Percentiles rank a stretch among this genome's conserved stretches.
These are phyloP conservation scores for Cicer arietinum DNA, from an alignment of 306 rosid genomes.

Conservation along the genomic window DNA sequence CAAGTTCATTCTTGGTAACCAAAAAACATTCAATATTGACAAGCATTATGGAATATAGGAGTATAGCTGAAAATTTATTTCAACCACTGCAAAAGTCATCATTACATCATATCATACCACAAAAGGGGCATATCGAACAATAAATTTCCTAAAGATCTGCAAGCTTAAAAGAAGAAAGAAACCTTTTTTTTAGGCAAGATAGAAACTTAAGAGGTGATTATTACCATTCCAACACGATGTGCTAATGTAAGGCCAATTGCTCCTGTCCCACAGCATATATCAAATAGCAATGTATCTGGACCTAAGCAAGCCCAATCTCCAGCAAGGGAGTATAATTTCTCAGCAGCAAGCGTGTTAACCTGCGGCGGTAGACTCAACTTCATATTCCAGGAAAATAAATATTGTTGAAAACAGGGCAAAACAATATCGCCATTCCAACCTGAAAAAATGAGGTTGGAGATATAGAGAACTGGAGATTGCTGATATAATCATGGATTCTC, in stretches of 20 bases:
- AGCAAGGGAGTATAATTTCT: conserved; percentile 92
- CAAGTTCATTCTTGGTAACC: no score
- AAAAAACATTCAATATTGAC: no score
- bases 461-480: conserved; percentile 80
- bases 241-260: conserved; percentile 98
- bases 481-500: conserved; percentile 83
- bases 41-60: no score
- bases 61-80: conserved; percentile 5
- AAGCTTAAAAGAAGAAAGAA: conserved; percentile 5
- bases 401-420: conserved; percentile 22
- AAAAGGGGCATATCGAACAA: conserved; percentile 23
- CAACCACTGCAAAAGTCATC: conserved; percentile 23
- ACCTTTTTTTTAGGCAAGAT: neutral
- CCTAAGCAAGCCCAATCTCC: conserved; percentile 98
- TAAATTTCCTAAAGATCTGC: conserved; percentile 3
- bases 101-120: conserved; percentile 27
- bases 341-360: conserved; percentile 98
- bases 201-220: conserved; percentile 49
- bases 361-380: conserved; percentile 46
- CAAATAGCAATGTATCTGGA: conserved; percentile 90
- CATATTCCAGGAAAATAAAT: conserved; percentile 14
- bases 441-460: conserved; percentile 98
- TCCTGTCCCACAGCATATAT: conserved; percentile 97
- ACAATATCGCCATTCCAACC: conserved; percentile 53
- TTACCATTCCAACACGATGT: conserved; percentile 97